Evolutionary conservation across 257 asterid species (phyloP).

Genomic region (Solanum medicagineum): DNA sequence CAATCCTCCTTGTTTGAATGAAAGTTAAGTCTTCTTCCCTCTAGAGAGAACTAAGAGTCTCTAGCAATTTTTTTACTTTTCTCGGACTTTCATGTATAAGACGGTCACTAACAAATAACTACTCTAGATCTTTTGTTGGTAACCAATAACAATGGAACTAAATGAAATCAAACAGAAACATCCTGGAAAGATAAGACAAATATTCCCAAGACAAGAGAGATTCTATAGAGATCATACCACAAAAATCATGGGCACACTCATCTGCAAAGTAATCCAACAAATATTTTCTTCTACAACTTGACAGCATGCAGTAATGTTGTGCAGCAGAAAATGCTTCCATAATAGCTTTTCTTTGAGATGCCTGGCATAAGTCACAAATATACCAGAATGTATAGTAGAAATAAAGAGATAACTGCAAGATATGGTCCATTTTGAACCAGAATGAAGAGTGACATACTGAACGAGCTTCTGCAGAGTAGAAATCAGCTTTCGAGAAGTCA

Average conservation of each 20-base stretch:
- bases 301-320: constrained; percentile 59
- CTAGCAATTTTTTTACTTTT: neutral
- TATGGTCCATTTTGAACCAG: constrained; percentile 2
- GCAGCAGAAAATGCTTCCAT: constrained; percentile 73
- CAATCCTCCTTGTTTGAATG: neutral
- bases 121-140: neutral
- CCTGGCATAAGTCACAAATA: constrained; percentile 29
- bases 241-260: constrained; percentile 28
- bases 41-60: neutral
- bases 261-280: constrained; percentile 84
- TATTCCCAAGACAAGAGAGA: neutral
- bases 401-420: neutral
- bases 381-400: neutral
- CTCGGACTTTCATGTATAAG: neutral
- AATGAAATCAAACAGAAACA: neutral
- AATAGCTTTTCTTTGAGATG: constrained; percentile 67
- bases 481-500: constrained; percentile 72
- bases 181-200: neutral
- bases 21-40: neutral
- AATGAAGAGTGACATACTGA: constrained; percentile 34
- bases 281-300: constrained; percentile 88
- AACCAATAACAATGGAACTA: neutral
- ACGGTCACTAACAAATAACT: neutral
- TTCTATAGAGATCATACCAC: constrained; percentile 40
- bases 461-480: constrained; percentile 68